These are phyloP conservation scores for Pseudogymnoascus sp. DNA, from an alignment of 2,329 filamentous ascomycete species.

Conservation along the genomic window DNA sequence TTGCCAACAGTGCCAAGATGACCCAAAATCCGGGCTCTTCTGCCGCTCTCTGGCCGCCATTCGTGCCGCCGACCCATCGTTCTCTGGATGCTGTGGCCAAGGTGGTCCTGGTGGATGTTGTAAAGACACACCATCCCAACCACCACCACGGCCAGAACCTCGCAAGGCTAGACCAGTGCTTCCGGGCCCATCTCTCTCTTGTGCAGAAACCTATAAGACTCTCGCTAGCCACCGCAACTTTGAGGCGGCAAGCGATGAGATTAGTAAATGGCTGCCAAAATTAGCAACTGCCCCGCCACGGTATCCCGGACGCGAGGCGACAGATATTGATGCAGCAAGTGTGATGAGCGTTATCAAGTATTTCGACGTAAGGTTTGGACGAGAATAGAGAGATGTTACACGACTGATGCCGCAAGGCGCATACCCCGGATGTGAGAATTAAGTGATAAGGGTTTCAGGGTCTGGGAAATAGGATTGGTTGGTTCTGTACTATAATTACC, in stretches of 20 bases:
- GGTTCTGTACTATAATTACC: constrained; percentile 4
- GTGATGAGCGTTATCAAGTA: constrained; percentile 81
- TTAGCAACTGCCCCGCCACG: constrained; percentile 47
- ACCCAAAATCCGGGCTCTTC: constrained; percentile 75
- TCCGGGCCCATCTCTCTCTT: constrained; percentile 51
- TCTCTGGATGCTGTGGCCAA: background rate
- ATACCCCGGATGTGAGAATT: constrained; percentile 4
- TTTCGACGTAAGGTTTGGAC: constrained; percentile 68
- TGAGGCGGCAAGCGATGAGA: constrained; percentile 64
- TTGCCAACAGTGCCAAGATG: constrained; percentile 69
- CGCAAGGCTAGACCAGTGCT: constrained; percentile 12
- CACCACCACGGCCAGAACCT: constrained; percentile 24
- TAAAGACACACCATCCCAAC: constrained; percentile 30
- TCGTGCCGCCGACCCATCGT: constrained; percentile 25
- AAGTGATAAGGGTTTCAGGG: background rate
- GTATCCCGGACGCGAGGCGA: constrained; percentile 44
- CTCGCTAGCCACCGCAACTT: constrained; percentile 72
- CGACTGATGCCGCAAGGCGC: background rate
- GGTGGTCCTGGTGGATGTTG: constrained; percentile 50
- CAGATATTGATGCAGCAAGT: constrained; percentile 76
- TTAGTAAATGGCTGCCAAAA: constrained; percentile 69
- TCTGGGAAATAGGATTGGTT: background rate
- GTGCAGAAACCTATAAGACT: constrained; percentile 73
- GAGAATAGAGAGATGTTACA: constrained; percentile 23
- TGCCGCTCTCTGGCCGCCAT: constrained; percentile 72